Evolutionary conservation across 225 moss, liverwort and hornwort genomes (phyloP).

Genomic region (Marchantia paleacea): DNA sequence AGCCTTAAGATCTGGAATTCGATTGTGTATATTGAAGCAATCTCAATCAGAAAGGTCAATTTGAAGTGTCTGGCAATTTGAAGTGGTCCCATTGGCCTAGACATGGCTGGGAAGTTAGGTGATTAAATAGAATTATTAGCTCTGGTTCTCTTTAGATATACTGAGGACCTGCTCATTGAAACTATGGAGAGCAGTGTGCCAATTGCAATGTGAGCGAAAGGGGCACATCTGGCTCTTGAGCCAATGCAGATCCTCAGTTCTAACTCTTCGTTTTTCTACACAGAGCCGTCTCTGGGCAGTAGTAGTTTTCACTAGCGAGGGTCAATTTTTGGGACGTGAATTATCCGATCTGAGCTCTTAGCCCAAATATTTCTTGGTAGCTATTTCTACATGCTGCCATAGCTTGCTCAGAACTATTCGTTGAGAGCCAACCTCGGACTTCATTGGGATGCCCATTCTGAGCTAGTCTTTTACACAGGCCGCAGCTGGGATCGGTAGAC

Average conservation of each 20-base stretch:
- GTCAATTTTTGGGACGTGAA: no score
- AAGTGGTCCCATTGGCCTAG: background rate
- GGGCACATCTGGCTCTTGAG: conserved; percentile 9
- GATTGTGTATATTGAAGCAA: background rate
- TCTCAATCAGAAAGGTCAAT: background rate
- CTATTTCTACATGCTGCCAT: background rate
- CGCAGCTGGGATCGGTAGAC: background rate
- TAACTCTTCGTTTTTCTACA: background rate
- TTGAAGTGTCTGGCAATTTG: background rate
- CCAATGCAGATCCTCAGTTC: conserved; percentile 5
- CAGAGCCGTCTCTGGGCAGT: background rate
- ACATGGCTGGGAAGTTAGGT: background rate
- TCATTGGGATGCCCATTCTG: background rate
- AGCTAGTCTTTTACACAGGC: background rate
- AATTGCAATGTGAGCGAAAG: background rate
- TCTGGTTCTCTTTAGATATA: no score
- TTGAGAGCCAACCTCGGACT: background rate
- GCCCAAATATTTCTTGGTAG: background rate
- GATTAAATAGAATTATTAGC: no score
- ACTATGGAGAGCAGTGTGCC: background rate
- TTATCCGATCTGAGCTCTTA: no score
- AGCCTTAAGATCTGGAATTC: no score
- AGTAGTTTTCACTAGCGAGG: background rate
- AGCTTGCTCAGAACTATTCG: no score
- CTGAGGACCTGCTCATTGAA: background rate